Conservation (phyloP, 2,329 filamentous ascomycete species). For the Claviceps pazoutovae region DNA sequence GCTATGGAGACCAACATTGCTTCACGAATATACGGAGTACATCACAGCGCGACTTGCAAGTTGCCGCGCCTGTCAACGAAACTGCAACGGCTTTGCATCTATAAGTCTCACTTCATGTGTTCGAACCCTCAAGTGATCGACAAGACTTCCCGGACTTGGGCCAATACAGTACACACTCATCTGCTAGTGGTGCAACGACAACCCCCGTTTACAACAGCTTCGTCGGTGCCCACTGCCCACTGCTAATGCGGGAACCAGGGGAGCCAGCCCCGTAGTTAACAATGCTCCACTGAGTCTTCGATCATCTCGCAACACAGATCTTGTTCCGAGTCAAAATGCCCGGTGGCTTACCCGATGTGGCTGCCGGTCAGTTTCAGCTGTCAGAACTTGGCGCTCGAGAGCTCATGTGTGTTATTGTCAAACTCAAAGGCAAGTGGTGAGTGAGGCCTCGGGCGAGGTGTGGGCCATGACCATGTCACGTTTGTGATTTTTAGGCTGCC, state of each 20-base stretch:
- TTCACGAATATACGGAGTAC: too few species aligned
- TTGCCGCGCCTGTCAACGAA: too few species aligned
- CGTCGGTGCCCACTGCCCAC: neutral
- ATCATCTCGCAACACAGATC: neutral
- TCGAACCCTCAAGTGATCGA: too few species aligned
- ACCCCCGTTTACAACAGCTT: neutral
- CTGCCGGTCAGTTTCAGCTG: slow-evolving; percentile 1
- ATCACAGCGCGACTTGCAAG: too few species aligned
- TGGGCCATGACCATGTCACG: neutral
- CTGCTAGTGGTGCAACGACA: neutral
- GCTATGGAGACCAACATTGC: too few species aligned
- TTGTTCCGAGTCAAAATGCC: neutral
- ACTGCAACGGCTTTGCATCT: too few species aligned
- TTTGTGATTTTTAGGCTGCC: neutral
- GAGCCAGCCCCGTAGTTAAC: too few species aligned
- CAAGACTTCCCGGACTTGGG: too few species aligned
- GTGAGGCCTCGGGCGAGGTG: neutral
- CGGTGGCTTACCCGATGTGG: neutral
- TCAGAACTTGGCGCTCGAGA: neutral
- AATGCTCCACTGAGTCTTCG: neutral
- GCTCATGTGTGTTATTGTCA: neutral
- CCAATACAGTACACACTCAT: too few species aligned
- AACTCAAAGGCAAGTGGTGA: neutral
- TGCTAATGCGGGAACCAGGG: neutral
- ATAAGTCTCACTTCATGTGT: too few species aligned